Conservation (phyloP, 2,329 filamentous ascomycete species). For the Penicillium sclerotigenum region DNA sequence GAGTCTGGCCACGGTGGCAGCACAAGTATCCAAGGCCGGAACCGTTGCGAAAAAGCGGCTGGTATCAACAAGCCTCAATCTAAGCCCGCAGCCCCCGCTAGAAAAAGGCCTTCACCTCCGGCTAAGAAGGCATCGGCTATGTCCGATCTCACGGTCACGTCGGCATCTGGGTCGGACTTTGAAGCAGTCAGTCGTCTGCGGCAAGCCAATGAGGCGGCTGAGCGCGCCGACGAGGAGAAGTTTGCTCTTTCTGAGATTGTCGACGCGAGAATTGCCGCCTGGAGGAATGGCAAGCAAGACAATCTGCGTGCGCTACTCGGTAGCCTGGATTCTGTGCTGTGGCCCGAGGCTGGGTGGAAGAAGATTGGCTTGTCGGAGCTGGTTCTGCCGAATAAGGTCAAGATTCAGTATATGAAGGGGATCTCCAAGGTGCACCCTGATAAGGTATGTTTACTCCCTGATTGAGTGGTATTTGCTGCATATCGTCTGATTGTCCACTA, state of each 20-base stretch:
- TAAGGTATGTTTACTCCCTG: slow-evolving; percentile 65
- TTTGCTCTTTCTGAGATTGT: slow-evolving; percentile 84
- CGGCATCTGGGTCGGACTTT: slow-evolving; percentile 50
- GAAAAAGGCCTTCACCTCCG: slow-evolving; percentile 47
- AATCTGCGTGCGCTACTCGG: slow-evolving; percentile 85
- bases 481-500: slow-evolving; percentile 7
- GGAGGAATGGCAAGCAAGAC: slow-evolving; percentile 88
- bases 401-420: slow-evolving; percentile 98
- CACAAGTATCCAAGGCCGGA: slow-evolving; percentile 77
- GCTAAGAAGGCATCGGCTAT: slow-evolving; percentile 35
- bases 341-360: slow-evolving; percentile 93
- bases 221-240: slow-evolving; percentile 85
- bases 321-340: slow-evolving; percentile 83
- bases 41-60: slow-evolving; percentile 84
- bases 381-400: slow-evolving; percentile 90
- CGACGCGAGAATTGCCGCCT: slow-evolving; percentile 71
- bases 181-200: slow-evolving; percentile 81
- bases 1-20: slow-evolving; percentile 82
- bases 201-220: slow-evolving; percentile 79
- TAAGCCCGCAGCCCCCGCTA: slow-evolving; percentile 47
- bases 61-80: slow-evolving; percentile 58
- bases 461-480: not conserved
- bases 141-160: slow-evolving; percentile 35
- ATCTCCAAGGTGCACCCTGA: slow-evolving; percentile 98
- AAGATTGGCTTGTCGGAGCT: slow-evolving; percentile 92